Base-by-base conservation (phyloP, 305 asterid species). In the Ilex paraguariensis region DNA sequence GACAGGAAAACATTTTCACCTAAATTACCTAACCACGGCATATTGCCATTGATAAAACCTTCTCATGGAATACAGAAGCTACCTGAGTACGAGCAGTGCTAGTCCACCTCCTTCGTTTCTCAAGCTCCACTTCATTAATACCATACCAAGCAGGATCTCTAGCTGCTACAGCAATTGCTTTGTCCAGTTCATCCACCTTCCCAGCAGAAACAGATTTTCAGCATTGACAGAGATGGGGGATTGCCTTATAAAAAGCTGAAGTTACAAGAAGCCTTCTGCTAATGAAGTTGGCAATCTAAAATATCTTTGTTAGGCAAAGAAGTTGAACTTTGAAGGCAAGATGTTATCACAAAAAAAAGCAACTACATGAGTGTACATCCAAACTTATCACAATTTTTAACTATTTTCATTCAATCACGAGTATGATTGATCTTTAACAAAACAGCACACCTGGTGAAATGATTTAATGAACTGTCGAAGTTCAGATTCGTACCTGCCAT, bases 101-200 rank as follows among this genome's bases (percentile, higher is more conserved):
- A 61, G 96, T 93, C 97, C 99, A 93, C 76, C 87, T 84, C 73
- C 88, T 86, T 73, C 98, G 71, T 62, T 77, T 87, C 65, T 81
- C 96, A 60, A 92, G 96, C 82, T 92, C 98, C 42, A 57, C 76
- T 57, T 87, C 86, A 74, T 75, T 75, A 49, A 82, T 82, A 68
- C 97, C 91, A 76, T 85, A 92, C 67, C 73, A 66, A 60, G 88
- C 52, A 67, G 96, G 98, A 74, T 92, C 85, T 71, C 87, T 85
- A 50, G 96, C 82, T 21, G 97, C 97, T 62, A 89, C 96, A 44
- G 84, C 62, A 75, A 90, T 87, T 64, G 96, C 77, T 76, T 86
- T 93, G 76, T 82, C 90, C 90, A 93, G 72, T 73, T 90, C 97
- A 87, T 90, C 97, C 71, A 93, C 96, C 99, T 93, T 86, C 66